Evolutionary conservation across 257 asterid species (phyloP).

Genomic region (Verbascum thapsus): DNA sequence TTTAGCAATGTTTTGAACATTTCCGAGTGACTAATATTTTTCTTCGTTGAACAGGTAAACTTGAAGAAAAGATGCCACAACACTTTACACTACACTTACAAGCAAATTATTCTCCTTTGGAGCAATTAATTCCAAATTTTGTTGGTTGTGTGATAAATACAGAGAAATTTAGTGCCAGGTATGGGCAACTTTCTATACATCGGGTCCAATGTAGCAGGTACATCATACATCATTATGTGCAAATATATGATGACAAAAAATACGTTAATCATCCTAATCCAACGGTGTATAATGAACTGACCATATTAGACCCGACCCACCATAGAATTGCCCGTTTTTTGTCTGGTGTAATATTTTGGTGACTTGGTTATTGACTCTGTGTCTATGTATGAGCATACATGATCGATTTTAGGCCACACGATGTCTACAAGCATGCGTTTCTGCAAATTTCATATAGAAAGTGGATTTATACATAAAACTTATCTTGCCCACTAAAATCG

Average conservation of each 20-base stretch:
- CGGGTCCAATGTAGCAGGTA: no score
- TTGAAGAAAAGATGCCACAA: constrained; percentile 13
- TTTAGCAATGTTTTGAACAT: constrained; percentile 3
- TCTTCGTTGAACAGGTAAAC: constrained; percentile 35
- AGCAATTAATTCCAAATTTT: constrained; percentile 16
- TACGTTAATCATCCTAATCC: no score
- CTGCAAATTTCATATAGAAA: no score
- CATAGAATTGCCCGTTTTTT: no score
- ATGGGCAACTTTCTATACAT: constrained; percentile 12
- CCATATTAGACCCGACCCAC: no score
- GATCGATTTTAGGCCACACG: no score
- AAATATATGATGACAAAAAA: no score
- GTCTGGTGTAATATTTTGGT: constrained; percentile 25
- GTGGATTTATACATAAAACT: neutral
- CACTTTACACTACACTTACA: constrained; percentile 16
- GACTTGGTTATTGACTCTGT: constrained; percentile 21
- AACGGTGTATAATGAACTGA: no score
- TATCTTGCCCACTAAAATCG: neutral
- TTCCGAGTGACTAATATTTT: constrained; percentile 12
- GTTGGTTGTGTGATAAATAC: neutral
- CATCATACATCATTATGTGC: no score
- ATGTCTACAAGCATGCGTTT: no score
- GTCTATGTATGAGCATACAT: neutral
- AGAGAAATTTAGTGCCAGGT: constrained; percentile 31
- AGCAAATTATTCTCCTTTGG: neutral